phyloP scores from a whole-genome alignment of 1,284 basidiomycete species.

The Thecaphora frezii region DNA sequence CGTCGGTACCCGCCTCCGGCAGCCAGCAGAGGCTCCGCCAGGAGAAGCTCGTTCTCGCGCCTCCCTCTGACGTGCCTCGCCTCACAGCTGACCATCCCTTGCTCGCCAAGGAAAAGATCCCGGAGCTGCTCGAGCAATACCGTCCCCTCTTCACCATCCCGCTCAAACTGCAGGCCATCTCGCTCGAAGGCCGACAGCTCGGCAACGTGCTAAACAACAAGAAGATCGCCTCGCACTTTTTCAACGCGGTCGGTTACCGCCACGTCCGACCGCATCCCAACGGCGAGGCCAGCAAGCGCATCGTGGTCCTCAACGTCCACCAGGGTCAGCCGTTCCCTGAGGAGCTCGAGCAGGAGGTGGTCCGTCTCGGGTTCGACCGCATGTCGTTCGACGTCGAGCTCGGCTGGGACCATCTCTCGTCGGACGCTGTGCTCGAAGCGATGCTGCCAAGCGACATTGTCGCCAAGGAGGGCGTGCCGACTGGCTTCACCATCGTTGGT shows the following conservation, averaged over 20 bases:
- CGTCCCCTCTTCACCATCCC: conserved; percentile 14
- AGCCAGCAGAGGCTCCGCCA: conserved; percentile 13
- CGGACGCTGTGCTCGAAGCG: conserved; percentile 29
- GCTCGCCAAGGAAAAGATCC: conserved; percentile 14
- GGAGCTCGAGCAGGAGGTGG: conserved; percentile 3
- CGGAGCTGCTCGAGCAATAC: conserved; percentile 18
- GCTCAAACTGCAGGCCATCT: conserved; percentile 24
- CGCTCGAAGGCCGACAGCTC: conserved; percentile 14
- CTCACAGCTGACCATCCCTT: conserved; percentile 14
- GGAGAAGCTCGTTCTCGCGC: conserved; percentile 13
- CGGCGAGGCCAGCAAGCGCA: conserved; percentile 15
- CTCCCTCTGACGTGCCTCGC: conserved; percentile 13
- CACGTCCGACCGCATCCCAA: conserved; percentile 29
- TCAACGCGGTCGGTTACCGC: conserved; percentile 24
- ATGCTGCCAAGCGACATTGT: conserved; percentile 24
- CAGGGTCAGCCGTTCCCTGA: conserved; percentile 12
- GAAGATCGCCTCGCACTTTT: conserved; percentile 15
- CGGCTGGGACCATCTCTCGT: conserved; percentile 22
- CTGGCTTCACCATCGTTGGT: conserved; percentile 83
- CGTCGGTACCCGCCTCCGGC: not conserved
- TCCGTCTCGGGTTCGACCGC: conserved; percentile 1
- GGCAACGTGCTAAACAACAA: conserved; percentile 20
- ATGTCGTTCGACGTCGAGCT: conserved; percentile 15
- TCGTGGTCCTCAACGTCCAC: conserved; percentile 28
- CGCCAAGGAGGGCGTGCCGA: conserved; percentile 71